Base-by-base conservation (phyloP, 2,329 filamentous ascomycete species). In the Lasiodiplodia theobromae region DNA sequence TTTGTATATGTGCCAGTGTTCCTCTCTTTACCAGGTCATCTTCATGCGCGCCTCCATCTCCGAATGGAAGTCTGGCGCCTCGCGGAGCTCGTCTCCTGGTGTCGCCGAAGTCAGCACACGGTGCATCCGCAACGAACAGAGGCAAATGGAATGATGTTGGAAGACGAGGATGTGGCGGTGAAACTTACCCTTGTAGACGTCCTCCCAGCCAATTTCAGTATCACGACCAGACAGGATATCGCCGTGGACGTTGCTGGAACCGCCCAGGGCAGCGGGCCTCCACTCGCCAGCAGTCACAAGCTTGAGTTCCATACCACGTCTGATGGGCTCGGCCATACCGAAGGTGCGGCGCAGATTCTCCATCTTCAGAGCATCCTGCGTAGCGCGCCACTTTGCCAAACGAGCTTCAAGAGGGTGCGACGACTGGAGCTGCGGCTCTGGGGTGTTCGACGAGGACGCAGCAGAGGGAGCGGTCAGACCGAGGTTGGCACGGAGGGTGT, bases 11-110 rank as follows among this genome's bases (percentile, higher is more conserved):
- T 28, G 40, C 8, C 56, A 10, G 8, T 25, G 23, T n/a, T 28
- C 18, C 28, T n/a, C 5, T 11, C 31, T 71, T 71, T 76, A 82
- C 80, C 85, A 84, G 83, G 78, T 85, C 88, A 97, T 96, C 86
- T 90, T 92, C 81, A 97, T 84, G 86, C 93, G 93, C 81, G 88
- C 88, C 89, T 97, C 95, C 89, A 97, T 94, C 88, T 98, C 95
- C 68, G 93, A 91, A 75, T 97, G 94, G 82, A 97, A 90, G 66
- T 90, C 88, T 28, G 90, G 88, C 52, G 88, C 84, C 70, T 88
- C 86, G 74, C 89, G 87, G 78, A 88, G 86, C 81, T 95, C 93
- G 74, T 92, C 91, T 70, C 85, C 86, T 86, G 66, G 28, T 38
- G 23, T 16, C 38, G 7, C n/a, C 21, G 18, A 60, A 23, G 44